A percentile compares a stretch with the other conserved stretches of the same genome.
phyloP scores from a whole-genome alignment of 2,329 filamentous ascomycete genomes.

The Alternaria ethzedia region DNA sequence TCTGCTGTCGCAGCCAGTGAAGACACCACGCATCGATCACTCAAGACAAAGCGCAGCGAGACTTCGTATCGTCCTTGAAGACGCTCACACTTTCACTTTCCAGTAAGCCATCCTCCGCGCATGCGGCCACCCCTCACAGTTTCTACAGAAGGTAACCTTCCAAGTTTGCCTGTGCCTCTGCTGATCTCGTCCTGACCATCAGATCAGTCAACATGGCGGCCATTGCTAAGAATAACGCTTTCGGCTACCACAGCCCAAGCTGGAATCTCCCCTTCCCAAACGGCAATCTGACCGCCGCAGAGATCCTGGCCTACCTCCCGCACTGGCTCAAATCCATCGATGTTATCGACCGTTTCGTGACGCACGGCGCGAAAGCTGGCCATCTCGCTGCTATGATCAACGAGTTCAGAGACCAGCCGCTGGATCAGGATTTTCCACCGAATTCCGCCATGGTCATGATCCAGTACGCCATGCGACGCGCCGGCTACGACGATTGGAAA shows the following conservation, averaged over 20 bases:
- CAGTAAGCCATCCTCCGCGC: not conserved
- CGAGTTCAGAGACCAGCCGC: constrained; percentile 14
- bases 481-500: constrained; percentile 19
- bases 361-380: constrained; percentile 22
- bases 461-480: constrained; percentile 27
- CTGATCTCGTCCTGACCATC: not conserved
- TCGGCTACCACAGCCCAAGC: constrained; percentile 24
- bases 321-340: constrained; percentile 34
- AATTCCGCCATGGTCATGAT: constrained; percentile 32
- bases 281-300: constrained; percentile 34
- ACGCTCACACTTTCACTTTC: not conserved
- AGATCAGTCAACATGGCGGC: constrained; percentile 7
- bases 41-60: not conserved
- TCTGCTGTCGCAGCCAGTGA: not conserved
- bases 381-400: constrained; percentile 23
- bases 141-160: not conserved
- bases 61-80: not conserved
- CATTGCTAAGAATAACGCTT: constrained; percentile 28
- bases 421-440: not conserved
- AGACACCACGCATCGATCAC: not conserved
- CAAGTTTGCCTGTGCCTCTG: not conserved
- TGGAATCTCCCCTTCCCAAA: constrained; percentile 31
- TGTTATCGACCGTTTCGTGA: constrained; percentile 31
- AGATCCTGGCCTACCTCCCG: constrained; percentile 35
- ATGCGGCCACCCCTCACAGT: not conserved